Conservation (phyloP, 257 asterid genomes). For the Thymus quinquecostatus region DNA sequence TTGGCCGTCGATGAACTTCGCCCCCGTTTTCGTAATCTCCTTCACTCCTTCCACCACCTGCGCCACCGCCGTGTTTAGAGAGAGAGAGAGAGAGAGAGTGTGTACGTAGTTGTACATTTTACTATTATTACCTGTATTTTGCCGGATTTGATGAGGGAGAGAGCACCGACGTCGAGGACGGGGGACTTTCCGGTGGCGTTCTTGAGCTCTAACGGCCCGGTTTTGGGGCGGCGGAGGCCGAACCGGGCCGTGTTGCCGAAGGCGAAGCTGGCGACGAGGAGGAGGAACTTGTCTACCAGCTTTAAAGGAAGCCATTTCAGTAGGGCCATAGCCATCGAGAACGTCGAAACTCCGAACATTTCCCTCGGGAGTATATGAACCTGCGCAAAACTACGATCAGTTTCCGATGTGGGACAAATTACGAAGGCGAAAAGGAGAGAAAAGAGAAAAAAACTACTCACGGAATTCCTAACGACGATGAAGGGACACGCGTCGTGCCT, state of each 20-base stretch:
- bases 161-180: conserved; percentile 91
- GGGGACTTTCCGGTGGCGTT: conserved; percentile 93
- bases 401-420: background rate
- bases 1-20: conserved; percentile 78
- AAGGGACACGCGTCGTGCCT: conserved; percentile 61
- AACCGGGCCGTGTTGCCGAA: conserved; percentile 64
- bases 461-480: conserved; percentile 85
- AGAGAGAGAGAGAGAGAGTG: background rate
- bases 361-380: conserved; percentile 88
- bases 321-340: conserved; percentile 66
- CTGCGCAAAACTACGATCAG: conserved; percentile 28
- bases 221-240: conserved; percentile 84
- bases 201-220: conserved; percentile 87
- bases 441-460: conserved; percentile 33
- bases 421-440: background rate
- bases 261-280: conserved; percentile 53
- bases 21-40: conserved; percentile 77
- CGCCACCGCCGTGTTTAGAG: background rate
- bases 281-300: conserved; percentile 70
- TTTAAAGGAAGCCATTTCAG: conserved; percentile 73
- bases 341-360: conserved; percentile 81
- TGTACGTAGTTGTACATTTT: background rate
- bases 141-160: conserved; percentile 65
- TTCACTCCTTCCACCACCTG: conserved; percentile 76
- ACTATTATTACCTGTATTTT: conserved; percentile 64